Percentiles rank a stretch among this genome's conserved stretches.
Evolutionary conservation across 306 rosid species (phyloP).

Genomic region (Sophora flavescens): DNA sequence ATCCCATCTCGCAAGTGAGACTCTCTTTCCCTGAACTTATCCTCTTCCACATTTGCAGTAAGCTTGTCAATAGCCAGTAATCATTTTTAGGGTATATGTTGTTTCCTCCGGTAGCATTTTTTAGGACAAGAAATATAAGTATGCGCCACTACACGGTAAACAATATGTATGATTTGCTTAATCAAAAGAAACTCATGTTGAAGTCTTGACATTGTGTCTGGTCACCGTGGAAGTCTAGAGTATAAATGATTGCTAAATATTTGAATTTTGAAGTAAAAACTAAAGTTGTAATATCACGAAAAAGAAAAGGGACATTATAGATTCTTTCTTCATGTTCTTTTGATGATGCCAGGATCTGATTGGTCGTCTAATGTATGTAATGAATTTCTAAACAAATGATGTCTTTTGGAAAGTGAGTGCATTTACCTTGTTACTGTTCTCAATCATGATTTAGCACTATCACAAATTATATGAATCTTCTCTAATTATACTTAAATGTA

Average conservation of each 20-base stretch:
- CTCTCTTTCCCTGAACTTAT: conserved; percentile 41
- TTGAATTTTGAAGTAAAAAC: neutral
- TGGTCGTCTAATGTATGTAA: conserved; percentile 21
- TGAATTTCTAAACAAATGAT: conserved; percentile 3
- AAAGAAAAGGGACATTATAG: neutral
- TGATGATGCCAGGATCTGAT: neutral
- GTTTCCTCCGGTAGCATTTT: neutral
- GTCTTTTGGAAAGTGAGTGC: conserved; percentile 15
- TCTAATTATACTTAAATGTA: conserved; percentile 33
- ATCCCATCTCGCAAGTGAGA: conserved; percentile 82
- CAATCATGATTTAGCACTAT: conserved; percentile 5
- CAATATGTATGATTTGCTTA: neutral
- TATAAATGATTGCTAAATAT: neutral
- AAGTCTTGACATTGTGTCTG: conserved; percentile 6
- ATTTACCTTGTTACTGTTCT: conserved; percentile 10
- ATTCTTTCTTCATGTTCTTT: conserved; percentile 33
- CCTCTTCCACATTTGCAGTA: conserved; percentile 3
- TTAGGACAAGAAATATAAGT: neutral
- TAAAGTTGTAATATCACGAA: neutral
- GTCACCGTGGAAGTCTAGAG: conserved; percentile 1
- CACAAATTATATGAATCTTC: conserved; percentile 30
- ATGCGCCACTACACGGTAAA: neutral
- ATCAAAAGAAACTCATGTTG: neutral
- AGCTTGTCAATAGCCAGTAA: conserved; percentile 8
- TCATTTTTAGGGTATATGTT: conserved; percentile 4